Conservation (phyloP, 192 early-diverging fungal species). For the Backusella australiensis region DNA sequence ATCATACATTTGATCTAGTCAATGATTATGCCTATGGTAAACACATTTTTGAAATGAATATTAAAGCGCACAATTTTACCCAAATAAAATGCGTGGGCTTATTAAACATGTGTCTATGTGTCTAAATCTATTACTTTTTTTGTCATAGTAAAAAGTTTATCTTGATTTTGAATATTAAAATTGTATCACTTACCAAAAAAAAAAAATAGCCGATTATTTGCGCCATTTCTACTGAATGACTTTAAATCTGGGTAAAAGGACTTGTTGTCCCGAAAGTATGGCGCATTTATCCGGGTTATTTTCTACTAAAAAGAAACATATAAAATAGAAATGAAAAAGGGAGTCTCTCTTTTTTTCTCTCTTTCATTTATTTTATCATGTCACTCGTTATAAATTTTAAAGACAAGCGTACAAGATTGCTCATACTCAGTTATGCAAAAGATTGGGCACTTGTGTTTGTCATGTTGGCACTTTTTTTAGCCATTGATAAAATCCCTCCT, state of each 20-base stretch:
- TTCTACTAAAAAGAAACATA: not conserved
- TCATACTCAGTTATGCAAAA: constrained; percentile 31
- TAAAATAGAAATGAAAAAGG: not conserved
- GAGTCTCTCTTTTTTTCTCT: not conserved
- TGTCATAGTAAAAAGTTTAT: too few relatives aligned
- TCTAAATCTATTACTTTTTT: too few relatives aligned
- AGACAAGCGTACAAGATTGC: not conserved
- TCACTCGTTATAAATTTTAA: not conserved
- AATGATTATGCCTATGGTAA: too few relatives aligned
- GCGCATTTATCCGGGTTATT: not conserved
- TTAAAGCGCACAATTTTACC: too few relatives aligned
- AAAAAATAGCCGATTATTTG: not conserved
- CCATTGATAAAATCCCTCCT: constrained; percentile 54
- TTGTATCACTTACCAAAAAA: too few relatives aligned
- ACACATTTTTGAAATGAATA: too few relatives aligned
- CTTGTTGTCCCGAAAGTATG: not conserved
- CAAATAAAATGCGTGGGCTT: too few relatives aligned
- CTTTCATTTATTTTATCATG: not conserved
- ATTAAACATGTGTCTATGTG: too few relatives aligned
- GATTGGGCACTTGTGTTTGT: constrained; percentile 50
- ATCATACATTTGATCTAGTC: too few relatives aligned
- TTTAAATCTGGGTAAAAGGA: not conserved
- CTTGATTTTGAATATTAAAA: too few relatives aligned
- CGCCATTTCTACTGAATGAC: not conserved
- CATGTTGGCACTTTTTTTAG: constrained; percentile 55